phyloP scores from a whole-genome alignment of 805 yeast species.

The Cyberlindnera maritima region DNA sequence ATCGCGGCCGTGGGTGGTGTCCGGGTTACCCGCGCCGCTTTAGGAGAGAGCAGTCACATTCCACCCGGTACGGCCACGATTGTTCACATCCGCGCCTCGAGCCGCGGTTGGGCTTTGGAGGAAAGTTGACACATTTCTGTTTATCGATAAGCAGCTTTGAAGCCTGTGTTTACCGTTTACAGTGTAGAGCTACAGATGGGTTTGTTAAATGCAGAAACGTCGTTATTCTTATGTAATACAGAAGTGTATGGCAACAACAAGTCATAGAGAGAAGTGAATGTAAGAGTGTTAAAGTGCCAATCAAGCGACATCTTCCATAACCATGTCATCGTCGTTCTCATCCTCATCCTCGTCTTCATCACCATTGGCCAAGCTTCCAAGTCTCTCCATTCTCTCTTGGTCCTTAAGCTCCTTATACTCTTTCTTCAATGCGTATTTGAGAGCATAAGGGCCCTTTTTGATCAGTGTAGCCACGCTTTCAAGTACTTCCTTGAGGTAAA shows the following conservation, averaged over 20 bases:
- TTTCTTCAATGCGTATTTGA: constrained; percentile 84
- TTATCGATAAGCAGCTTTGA: too few relatives aligned
- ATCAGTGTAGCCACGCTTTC: constrained; percentile 87
- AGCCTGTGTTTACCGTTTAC: too few relatives aligned
- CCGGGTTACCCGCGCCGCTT: neutral
- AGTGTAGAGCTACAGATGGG: too few relatives aligned
- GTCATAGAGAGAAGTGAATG: neutral
- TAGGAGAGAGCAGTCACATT: constrained; percentile 10
- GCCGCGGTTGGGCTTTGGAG: neutral
- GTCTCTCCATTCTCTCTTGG: constrained; percentile 66
- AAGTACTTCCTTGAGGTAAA: constrained; percentile 83
- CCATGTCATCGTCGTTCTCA: constrained; percentile 66
- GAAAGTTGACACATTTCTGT: constrained; percentile 10
- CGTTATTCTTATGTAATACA: neutral
- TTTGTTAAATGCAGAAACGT: too few relatives aligned
- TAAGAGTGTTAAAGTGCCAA: too few relatives aligned
- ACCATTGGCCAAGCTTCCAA: constrained; percentile 47
- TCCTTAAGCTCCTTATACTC: constrained; percentile 82
- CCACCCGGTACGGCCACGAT: neutral
- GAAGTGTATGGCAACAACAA: neutral
- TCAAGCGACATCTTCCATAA: constrained; percentile 71
- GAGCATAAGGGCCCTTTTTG: constrained; percentile 94
- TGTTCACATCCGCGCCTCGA: too few relatives aligned
- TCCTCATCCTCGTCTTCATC: constrained; percentile 47
- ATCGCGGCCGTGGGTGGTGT: neutral